Conservation (phyloP, 2,329 filamentous ascomycete genomes). For the Atkinsonella texensis region DNA sequence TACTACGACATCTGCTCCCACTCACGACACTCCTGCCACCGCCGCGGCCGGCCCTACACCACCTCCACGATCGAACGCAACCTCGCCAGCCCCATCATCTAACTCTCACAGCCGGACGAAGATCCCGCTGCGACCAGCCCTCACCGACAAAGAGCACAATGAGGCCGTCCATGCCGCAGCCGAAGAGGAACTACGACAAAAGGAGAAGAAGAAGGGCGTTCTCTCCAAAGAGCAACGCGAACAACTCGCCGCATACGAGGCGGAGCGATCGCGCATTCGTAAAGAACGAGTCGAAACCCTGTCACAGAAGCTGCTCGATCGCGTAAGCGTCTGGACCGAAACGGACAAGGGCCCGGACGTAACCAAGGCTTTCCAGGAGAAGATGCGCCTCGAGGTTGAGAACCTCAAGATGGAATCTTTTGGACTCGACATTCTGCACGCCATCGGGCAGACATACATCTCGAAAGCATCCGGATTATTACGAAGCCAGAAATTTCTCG, state of each 20-base stretch:
- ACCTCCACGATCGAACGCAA: constrained; percentile 21
- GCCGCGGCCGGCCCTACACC: constrained; percentile 7
- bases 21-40: constrained; percentile 11
- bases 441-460: constrained; percentile 83
- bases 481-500: constrained; percentile 93
- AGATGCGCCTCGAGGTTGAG: constrained; percentile 89
- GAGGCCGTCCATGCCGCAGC: constrained; percentile 62
- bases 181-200: constrained; percentile 27
- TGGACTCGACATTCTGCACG: constrained; percentile 88
- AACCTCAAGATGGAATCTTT: constrained; percentile 99
- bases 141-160: constrained; percentile 70
- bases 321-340: constrained; percentile 91
- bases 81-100: constrained; percentile 31
- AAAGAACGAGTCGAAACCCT: constrained; percentile 84
- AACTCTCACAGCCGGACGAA: constrained; percentile 32
- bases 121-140: constrained; percentile 69
- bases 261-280: constrained; percentile 70
- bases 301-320: constrained; percentile 73
- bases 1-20: constrained; percentile 9
- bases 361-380: constrained; percentile 81
- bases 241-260: constrained; percentile 77
- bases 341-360: constrained; percentile 82
- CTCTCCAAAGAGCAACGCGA: constrained; percentile 88
- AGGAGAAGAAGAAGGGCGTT: constrained; percentile 77
- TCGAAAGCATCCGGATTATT: constrained; percentile 78